Evolutionary conservation across 2,329 filamentous ascomycete genomes (phyloP).

Genomic region (Fonsecaea pedrosoi): DNA sequence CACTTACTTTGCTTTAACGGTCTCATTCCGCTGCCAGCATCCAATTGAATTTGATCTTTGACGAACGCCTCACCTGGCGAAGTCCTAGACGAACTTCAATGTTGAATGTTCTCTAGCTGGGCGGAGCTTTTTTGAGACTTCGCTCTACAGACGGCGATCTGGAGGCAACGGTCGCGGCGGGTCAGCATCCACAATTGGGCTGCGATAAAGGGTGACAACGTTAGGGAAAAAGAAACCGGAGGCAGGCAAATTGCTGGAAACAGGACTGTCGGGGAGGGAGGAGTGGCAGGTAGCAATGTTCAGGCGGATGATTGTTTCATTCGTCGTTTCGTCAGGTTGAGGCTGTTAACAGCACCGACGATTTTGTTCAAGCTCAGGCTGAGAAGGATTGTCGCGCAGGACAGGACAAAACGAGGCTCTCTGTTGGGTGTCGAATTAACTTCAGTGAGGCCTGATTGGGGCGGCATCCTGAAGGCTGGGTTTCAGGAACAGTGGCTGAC

Average conservation of each 20-base stretch:
- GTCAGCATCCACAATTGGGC: constrained; percentile 33
- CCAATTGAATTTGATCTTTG: background rate
- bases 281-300: background rate
- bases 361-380: background rate
- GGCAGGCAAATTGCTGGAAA: background rate
- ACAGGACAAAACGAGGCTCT: constrained; percentile 21
- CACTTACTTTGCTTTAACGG: background rate
- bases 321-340: background rate
- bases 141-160: constrained; percentile 2
- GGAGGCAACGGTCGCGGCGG: constrained; percentile 17
- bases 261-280: background rate
- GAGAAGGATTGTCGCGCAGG: constrained; percentile 28
- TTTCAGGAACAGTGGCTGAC: background rate
- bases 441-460: background rate
- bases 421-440: background rate
- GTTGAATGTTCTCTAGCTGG: background rate
- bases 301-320: background rate
- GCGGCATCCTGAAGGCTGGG: background rate
- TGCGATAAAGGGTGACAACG: constrained; percentile 15
- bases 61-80: background rate
- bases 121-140: constrained; percentile 1
- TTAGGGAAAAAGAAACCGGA: background rate
- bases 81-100: background rate
- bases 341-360: background rate
- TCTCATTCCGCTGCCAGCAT: background rate